phyloP scores from a whole-genome alignment of 106 monocot species.

The Platanthera zijinensis region DNA sequence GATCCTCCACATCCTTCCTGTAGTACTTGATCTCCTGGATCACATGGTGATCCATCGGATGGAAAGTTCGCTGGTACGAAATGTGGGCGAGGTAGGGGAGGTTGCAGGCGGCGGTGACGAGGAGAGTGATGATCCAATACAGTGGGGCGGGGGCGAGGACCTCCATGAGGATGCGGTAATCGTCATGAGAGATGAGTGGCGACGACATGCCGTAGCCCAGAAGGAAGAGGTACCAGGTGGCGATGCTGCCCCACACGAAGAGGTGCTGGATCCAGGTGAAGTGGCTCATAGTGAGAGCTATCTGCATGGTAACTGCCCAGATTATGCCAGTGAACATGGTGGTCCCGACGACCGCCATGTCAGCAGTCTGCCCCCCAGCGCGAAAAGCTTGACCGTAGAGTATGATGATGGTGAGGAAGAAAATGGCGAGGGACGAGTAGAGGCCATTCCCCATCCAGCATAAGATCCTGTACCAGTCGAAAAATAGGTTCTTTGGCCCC shows the following conservation, averaged over 20 bases:
- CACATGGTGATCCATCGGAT: slow-evolving; percentile 45
- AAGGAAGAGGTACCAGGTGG: slow-evolving; percentile 57
- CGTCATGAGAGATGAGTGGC: slow-evolving; percentile 17
- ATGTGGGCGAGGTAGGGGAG: slow-evolving; percentile 39
- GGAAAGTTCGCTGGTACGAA: slow-evolving; percentile 29
- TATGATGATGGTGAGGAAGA: slow-evolving; percentile 36
- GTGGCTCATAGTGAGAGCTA: slow-evolving; percentile 59
- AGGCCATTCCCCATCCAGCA: slow-evolving; percentile 65
- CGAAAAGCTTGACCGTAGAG: slow-evolving; percentile 31
- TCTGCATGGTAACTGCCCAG: slow-evolving; percentile 61
- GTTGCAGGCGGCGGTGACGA: slow-evolving; percentile 31
- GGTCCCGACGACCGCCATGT: slow-evolving; percentile 45
- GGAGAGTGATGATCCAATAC: slow-evolving; percentile 39
- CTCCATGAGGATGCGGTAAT: slow-evolving; percentile 26
- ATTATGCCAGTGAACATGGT: slow-evolving; percentile 65
- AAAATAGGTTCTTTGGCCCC: slow-evolving; percentile 62
- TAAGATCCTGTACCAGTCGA: slow-evolving; percentile 54
- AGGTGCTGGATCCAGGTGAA: slow-evolving; percentile 72
- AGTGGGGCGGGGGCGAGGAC: slow-evolving; percentile 40
- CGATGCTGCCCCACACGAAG: slow-evolving; percentile 54
- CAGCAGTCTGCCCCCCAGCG: slow-evolving; percentile 24
- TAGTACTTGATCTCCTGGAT: slow-evolving; percentile 61
- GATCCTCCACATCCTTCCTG: slow-evolving; percentile 39
- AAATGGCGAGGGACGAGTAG: slow-evolving; percentile 43
- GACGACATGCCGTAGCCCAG: slow-evolving; percentile 30